Conservation (phyloP, 176 grass and related monocot species). For the Echinochloa phyllopogon region DNA sequence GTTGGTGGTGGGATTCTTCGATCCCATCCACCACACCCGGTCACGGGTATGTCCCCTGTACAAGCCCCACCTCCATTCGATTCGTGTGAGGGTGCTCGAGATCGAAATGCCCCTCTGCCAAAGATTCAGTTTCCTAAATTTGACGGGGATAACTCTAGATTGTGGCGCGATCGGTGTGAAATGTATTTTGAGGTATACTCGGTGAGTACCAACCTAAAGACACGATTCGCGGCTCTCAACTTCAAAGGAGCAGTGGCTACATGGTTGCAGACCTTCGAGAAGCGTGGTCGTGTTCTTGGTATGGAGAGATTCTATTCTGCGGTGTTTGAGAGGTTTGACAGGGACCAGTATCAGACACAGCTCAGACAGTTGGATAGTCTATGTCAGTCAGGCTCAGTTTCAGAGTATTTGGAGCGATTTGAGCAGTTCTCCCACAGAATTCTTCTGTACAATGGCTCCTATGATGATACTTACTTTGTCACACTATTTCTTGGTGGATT, state of each 20-base stretch:
- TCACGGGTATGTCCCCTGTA: neutral
- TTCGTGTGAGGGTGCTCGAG: too few relatives aligned
- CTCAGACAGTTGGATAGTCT: neutral
- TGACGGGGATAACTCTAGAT: neutral
- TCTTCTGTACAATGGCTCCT: neutral
- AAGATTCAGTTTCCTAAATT: neutral
- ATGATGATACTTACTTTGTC: neutral
- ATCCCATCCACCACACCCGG: neutral
- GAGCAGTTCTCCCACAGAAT: neutral
- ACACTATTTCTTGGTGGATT: neutral
- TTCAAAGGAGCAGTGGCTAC: rapidly evolving
- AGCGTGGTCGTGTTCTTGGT: too few relatives aligned
- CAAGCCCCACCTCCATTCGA: too few relatives aligned
- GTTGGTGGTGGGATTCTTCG: neutral
- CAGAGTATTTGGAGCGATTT: neutral
- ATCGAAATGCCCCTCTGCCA: rapidly evolving
- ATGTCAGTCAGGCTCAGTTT: neutral
- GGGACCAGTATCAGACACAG: neutral
- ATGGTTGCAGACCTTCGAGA: rapidly evolving
- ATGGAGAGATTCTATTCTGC: too few relatives aligned
- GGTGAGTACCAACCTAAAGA: neutral
- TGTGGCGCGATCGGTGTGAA: neutral
- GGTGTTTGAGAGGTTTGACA: too few relatives aligned
- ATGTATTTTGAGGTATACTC: neutral
- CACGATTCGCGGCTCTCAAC: rapidly evolving